Evolutionary conservation across 345 rosid genomes (phyloP).

Genomic region (Rubroshorea leprosula): DNA sequence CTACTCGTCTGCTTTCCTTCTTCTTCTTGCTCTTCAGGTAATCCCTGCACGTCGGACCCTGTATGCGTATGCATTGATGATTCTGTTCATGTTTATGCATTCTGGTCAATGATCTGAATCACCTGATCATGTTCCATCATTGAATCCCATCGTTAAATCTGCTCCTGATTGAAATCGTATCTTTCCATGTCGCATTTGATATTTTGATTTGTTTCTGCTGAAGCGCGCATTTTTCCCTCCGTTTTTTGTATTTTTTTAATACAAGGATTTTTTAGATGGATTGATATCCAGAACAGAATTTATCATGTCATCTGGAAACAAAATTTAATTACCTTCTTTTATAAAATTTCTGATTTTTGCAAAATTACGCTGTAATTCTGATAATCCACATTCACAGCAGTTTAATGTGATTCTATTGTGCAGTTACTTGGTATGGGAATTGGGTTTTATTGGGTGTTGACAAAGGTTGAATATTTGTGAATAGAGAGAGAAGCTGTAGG

Average conservation of each 20-base stretch:
- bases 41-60: no score
- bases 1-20: no score
- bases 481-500: slow-evolving; percentile 13
- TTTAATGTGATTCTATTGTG: slow-evolving; percentile 3
- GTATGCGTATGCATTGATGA: no score
- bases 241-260: neutral
- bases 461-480: slow-evolving; percentile 21
- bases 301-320: neutral
- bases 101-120: no score
- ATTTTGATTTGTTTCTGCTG: neutral
- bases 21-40: no score
- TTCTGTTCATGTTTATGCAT: no score
- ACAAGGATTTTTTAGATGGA: neutral
- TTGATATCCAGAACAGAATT: neutral
- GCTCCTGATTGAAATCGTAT: neutral
- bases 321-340: neutral
- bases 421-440: slow-evolving; percentile 14
- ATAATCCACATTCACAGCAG: neutral
- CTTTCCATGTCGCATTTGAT: neutral
- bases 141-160: neutral
- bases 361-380: neutral
- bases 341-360: neutral
- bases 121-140: no score
- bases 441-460: slow-evolving; percentile 20
- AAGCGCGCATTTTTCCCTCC: neutral